A percentile compares a stretch with the other conserved stretches of the same genome.
Conservation (phyloP, 2,329 filamentous ascomycete genomes). For the Xylariaceae sp. region DNA sequence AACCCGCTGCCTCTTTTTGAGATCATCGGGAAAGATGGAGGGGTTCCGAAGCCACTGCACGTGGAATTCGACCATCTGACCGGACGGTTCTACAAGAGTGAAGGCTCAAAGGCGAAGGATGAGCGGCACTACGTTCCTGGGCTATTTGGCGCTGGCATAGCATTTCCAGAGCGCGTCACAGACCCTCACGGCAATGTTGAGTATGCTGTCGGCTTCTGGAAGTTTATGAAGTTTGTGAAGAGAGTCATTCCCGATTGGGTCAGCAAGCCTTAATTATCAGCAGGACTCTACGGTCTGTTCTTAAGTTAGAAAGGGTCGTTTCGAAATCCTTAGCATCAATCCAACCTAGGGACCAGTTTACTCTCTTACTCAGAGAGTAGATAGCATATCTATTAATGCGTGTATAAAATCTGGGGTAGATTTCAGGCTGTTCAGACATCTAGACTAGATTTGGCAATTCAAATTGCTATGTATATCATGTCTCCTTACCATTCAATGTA, state of each 20-base stretch:
- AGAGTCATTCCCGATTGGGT: constrained; percentile 59
- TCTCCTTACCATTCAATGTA: background rate
- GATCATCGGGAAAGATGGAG: constrained; percentile 41
- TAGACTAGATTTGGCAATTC: background rate
- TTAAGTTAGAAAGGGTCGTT: background rate
- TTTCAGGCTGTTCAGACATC: background rate
- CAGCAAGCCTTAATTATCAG: constrained; percentile 9
- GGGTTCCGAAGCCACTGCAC: constrained; percentile 14
- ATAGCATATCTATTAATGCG: background rate
- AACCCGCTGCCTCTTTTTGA: constrained; percentile 56
- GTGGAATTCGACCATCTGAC: constrained; percentile 43
- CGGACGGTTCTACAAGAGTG: constrained; percentile 54
- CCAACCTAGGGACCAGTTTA: background rate
- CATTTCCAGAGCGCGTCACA: constrained; percentile 64
- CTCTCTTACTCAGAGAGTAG: constrained; percentile 2
- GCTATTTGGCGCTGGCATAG: constrained; percentile 66
- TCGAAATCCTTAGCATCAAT: background rate
- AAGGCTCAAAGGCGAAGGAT: constrained; percentile 32
- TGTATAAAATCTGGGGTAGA: background rate
- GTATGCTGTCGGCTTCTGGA: constrained; percentile 66
- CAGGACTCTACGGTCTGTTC: background rate
- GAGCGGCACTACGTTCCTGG: constrained; percentile 52
- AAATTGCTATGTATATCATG: background rate
- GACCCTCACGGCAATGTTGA: constrained; percentile 68
- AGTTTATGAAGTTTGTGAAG: constrained; percentile 69